Evolutionary conservation across 2,329 filamentous ascomycete species (phyloP), one percentile per base, ranked within the genome.

Genomic region (Ophiognomonia clavigignenti-juglandacearum): DNA sequence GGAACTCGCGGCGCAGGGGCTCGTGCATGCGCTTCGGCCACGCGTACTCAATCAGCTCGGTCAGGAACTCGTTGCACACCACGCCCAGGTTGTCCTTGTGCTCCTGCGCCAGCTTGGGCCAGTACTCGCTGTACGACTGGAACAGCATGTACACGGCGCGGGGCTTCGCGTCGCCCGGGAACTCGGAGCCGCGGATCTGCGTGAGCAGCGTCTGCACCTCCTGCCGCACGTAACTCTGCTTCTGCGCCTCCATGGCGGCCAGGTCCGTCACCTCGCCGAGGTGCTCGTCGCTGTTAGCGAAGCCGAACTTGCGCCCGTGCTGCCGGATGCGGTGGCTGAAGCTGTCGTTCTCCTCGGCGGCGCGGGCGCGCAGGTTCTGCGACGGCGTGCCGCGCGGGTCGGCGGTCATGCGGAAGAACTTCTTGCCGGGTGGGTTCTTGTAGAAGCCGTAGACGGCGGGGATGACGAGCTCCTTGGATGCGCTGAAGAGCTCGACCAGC

Each of bases 71-170:
- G 57, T 74, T 74, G 61, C 74, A 77, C 26, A 77, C 74, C 18
- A 76, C 73, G 14, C 70, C 69, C 0, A 77, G 64, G 39, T 77
- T 77, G 52, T 77, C 73, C 62, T 75, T 76, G 63, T 75, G 74
- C 56, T 76, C 73, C 44, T 72, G 71, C 0, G 73, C 73, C 11
- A 77, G 61, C n/a, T 65, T 63, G 3, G 73, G 71, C 73, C 73
- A 77, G 57, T 73, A 72, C 49, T 72, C 68, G 2, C 71, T 74
- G 54, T 75, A 77, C 49, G 72, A 72, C 46, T 76, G 73, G 59
- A 76, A 77, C 11, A 77, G 64, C 57, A 77, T 77, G 58, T 76
- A 77, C 3, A 74, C 72, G 0, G 73, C 73, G 24, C 73, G 66
- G 1, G 73, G 73, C 54, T 77, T 77, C 0, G 73, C 71, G 53